Evolutionary conservation across 2,329 filamentous ascomycete genomes (phyloP).

Genomic region (Pseudovirgaria hyperparasitica): DNA sequence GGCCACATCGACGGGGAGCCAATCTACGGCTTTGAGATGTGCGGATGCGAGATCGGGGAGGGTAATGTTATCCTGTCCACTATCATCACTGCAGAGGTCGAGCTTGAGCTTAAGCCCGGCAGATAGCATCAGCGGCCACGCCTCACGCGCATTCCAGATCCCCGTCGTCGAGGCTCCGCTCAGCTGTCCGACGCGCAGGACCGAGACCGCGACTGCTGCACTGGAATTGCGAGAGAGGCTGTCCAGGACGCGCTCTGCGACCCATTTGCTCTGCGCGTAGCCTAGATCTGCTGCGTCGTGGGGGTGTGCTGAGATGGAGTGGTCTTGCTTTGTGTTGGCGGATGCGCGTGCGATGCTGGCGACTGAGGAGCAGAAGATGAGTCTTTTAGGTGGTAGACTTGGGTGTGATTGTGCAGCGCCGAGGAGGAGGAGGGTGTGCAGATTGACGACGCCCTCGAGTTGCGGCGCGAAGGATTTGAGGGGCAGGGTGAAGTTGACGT

Average conservation of each 20-base stretch:
- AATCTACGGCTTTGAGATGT: slow-evolving; percentile 17
- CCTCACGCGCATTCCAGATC: slow-evolving; percentile 19
- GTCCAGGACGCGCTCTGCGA: slow-evolving; percentile 42
- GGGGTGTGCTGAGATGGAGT: neutral
- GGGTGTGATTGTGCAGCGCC: neutral
- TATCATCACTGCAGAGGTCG: too few relatives aligned
- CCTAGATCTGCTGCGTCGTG: too few relatives aligned
- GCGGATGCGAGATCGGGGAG: too few relatives aligned
- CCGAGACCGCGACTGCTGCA: slow-evolving; percentile 14
- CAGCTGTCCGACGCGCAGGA: slow-evolving; percentile 30
- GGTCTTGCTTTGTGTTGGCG: too few relatives aligned
- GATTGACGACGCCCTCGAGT: slow-evolving; percentile 3
- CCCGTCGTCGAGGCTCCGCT: slow-evolving; percentile 18
- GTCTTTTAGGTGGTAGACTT: too few relatives aligned
- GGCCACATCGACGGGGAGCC: slow-evolving; percentile 21
- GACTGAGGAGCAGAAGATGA: slow-evolving; percentile 7
- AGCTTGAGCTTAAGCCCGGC: slow-evolving; percentile 15
- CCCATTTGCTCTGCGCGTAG: slow-evolving; percentile 29
- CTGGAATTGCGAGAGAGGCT: slow-evolving; percentile 19
- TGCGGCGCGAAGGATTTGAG: slow-evolving; percentile 38
- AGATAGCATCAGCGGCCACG: slow-evolving; percentile 24
- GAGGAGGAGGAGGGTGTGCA: slow-evolving; percentile 3
- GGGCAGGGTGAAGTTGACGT: slow-evolving; percentile 49
- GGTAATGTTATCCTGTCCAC: too few relatives aligned
- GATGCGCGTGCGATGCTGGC: slow-evolving; percentile 2